These are phyloP conservation scores for Cordyceps pruinosa DNA, from an alignment of 2,329 filamentous ascomycete genomes.

Conservation along the genomic window DNA sequence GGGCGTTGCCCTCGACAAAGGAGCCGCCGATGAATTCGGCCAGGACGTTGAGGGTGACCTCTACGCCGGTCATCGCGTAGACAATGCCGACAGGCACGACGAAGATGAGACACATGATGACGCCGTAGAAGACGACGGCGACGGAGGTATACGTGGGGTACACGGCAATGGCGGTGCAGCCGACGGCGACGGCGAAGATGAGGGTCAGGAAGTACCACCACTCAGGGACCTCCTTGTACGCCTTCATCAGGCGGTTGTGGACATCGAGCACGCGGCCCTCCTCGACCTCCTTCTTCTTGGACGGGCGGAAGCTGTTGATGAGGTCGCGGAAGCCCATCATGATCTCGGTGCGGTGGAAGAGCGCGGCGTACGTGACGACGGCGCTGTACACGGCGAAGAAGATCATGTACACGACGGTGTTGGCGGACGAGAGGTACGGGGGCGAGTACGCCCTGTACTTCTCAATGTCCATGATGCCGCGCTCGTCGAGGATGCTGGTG, in stretches of 20 bases:
- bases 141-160: slow-evolving; percentile 36
- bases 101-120: slow-evolving; percentile 33
- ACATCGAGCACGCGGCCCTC: slow-evolving; percentile 19
- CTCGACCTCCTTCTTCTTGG: slow-evolving; percentile 17
- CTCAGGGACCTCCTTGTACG: slow-evolving; percentile 30
- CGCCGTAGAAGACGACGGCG: slow-evolving; percentile 34
- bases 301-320: slow-evolving; percentile 19
- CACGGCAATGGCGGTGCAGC: slow-evolving; percentile 30
- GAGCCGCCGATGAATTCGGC: slow-evolving; percentile 37
- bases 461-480: slow-evolving; percentile 30
- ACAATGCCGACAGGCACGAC: slow-evolving; percentile 37
- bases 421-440: slow-evolving; percentile 25
- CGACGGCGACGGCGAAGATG: slow-evolving; percentile 27
- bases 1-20: slow-evolving; percentile 28
- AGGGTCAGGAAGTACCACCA: slow-evolving; percentile 36
- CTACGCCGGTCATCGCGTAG: slow-evolving; percentile 38
- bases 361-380: slow-evolving; percentile 21
- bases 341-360: slow-evolving; percentile 27
- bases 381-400: slow-evolving; percentile 24
- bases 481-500: slow-evolving; percentile 25
- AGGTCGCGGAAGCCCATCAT: slow-evolving; percentile 19
- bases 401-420: slow-evolving; percentile 25
- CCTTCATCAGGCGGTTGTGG: slow-evolving; percentile 27
- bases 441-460: slow-evolving; percentile 37
- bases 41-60: slow-evolving; percentile 33